phyloP scores from a whole-genome alignment of 1,139 yeast species.

The Geotrichum reessii region DNA sequence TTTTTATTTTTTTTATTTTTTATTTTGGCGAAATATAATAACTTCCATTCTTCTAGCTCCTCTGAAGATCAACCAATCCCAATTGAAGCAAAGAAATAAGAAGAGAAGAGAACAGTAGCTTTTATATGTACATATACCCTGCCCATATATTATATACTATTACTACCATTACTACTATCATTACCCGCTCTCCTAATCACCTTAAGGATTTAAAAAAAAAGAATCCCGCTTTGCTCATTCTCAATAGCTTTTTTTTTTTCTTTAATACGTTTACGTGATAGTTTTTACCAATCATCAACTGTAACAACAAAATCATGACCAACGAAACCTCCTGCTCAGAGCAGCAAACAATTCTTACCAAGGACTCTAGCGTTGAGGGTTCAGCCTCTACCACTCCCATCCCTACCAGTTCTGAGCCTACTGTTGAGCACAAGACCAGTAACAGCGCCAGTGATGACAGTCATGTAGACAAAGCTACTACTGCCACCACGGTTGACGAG shows the following conservation, averaged over 20 bases:
- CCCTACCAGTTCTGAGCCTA: background rate
- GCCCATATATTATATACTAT: background rate
- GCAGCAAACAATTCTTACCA: background rate
- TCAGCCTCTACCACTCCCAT: background rate
- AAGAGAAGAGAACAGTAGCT: background rate
- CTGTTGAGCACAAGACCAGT: background rate
- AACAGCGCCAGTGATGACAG: background rate
- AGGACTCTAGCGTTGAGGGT: background rate
- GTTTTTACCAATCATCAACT: background rate
- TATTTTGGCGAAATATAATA: too few relatives aligned
- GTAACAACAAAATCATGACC: background rate
- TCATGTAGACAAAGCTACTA: background rate
- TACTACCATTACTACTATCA: background rate
- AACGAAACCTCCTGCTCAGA: background rate
- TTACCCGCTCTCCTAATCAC: too few relatives aligned
- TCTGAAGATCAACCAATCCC: background rate
- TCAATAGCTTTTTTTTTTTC: background rate
- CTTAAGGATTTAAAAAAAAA: too few relatives aligned
- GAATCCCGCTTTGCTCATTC: background rate
- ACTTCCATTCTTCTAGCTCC: background rate
- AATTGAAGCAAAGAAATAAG: background rate
- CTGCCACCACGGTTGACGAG: background rate
- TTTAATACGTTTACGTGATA: background rate
- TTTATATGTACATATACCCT: background rate
- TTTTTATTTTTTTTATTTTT: too few relatives aligned